phyloP scores from a whole-genome alignment of 768 basidiomycete genomes.

The Auriscalpium microsporum region DNA sequence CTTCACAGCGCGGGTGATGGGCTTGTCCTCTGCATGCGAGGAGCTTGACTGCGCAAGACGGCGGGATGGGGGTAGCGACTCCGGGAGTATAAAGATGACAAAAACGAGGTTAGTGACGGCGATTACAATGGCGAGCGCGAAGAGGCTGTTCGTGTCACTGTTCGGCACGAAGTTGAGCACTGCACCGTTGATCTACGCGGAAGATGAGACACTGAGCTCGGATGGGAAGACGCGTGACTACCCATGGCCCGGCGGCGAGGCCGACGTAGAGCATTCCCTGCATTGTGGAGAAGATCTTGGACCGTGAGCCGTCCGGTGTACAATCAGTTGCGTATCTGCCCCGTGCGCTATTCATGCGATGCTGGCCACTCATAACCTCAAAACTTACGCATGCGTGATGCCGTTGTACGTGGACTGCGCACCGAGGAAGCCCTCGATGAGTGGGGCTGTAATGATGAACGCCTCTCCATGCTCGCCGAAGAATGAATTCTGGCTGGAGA shows the following conservation, averaged over 20 bases:
- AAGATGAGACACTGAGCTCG: background rate
- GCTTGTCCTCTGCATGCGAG: background rate
- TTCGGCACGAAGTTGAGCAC: conserved; percentile 4
- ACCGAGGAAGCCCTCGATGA: conserved; percentile 15
- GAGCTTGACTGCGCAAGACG: conserved; percentile 1
- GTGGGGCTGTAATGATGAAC: conserved; percentile 13
- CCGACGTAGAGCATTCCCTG: conserved; percentile 18
- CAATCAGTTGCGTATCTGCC: conserved; percentile 15
- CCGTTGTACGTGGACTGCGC: conserved; percentile 16
- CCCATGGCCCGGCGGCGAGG: conserved; percentile 15
- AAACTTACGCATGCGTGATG: conserved; percentile 13
- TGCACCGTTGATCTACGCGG: conserved; percentile 8
- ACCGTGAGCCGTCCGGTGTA: conserved; percentile 14
- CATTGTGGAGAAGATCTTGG: conserved; percentile 14
- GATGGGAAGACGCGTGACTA: background rate
- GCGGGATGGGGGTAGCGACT: conserved; percentile 8
- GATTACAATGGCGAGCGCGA: conserved; percentile 9
- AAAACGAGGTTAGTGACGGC: conserved; percentile 10
- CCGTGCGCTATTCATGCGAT: background rate
- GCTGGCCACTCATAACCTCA: background rate
- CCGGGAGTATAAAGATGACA: conserved; percentile 12
- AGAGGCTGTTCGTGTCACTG: conserved; percentile 7
- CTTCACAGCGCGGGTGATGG: background rate
- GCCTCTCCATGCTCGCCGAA: conserved; percentile 13
- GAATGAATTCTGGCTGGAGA: conserved; percentile 6